Evolutionary conservation across 441 rosid genomes (phyloP).

Genomic region (Gossypium schwendimanii): DNA sequence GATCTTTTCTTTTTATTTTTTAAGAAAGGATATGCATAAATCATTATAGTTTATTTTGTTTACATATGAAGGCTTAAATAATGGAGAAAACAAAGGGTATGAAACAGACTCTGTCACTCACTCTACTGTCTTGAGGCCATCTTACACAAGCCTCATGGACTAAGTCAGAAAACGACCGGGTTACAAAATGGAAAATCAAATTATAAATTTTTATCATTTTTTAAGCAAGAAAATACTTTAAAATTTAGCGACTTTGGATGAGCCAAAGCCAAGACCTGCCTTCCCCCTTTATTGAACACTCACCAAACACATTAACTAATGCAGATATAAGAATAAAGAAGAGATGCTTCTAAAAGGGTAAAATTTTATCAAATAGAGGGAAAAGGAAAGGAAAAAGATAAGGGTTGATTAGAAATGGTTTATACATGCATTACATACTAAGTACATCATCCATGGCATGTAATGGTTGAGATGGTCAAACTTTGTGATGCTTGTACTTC

Average conservation of each 20-base stretch:
- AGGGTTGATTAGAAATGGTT: not conserved
- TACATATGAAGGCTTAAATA: not conserved
- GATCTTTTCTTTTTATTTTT: too few relatives aligned
- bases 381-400: too few relatives aligned
- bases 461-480: slow-evolving; percentile 23
- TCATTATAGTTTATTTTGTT: not conserved
- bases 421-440: not conserved
- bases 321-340: not conserved
- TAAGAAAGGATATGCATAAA: not conserved
- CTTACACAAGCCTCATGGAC: too few relatives aligned
- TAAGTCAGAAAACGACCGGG: too few relatives aligned
- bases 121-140: not conserved
- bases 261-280: too few relatives aligned
- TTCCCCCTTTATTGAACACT: not conserved
- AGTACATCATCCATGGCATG: not conserved
- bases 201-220: too few relatives aligned
- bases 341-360: not conserved
- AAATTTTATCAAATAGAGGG: not conserved
- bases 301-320: not conserved
- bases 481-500: slow-evolving; percentile 73
- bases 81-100: not conserved
- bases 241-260: too few relatives aligned
- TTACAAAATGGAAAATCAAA: too few relatives aligned
- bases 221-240: too few relatives aligned
- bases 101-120: not conserved